These are phyloP conservation scores for Gossypium sturtianum DNA, from an alignment of 345 rosid genomes.

Conservation along the genomic window DNA sequence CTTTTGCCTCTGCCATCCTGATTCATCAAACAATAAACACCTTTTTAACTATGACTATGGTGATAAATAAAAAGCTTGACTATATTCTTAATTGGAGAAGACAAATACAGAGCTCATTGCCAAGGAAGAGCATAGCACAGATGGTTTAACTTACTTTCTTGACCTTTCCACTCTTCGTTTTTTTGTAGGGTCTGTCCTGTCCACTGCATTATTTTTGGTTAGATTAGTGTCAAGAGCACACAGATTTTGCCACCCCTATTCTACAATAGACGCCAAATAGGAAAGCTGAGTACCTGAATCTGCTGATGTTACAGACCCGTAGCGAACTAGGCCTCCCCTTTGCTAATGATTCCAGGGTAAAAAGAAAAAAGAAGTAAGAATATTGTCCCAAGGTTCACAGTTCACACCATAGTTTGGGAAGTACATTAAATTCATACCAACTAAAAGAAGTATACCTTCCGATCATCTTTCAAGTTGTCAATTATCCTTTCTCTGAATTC, in stretches of 20 bases:
- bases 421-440: neutral
- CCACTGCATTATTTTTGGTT: slow-evolving; percentile 37
- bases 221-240: slow-evolving; percentile 9
- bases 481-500: slow-evolving; percentile 52
- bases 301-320: slow-evolving; percentile 52
- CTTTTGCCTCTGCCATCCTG: slow-evolving; percentile 84
- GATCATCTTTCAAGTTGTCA: slow-evolving; percentile 53
- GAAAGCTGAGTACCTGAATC: slow-evolving; percentile 38
- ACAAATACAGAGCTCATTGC: neutral
- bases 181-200: slow-evolving; percentile 61
- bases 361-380: slow-evolving; percentile 8
- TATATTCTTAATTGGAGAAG: neutral
- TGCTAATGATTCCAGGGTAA: slow-evolving; percentile 16
- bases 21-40: slow-evolving; percentile 3
- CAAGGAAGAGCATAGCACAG: neutral
- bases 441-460: slow-evolving; percentile 34
- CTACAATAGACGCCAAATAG: neutral
- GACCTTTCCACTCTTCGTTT: slow-evolving; percentile 75
- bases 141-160: slow-evolving; percentile 45
- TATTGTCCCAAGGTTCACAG: slow-evolving; percentile 5
- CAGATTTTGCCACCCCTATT: too few species aligned
- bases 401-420: slow-evolving; percentile 9
- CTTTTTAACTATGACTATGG: too few species aligned
- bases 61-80: neutral
- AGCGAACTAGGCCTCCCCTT: slow-evolving; percentile 46